Base-by-base conservation (phyloP, 768 basidiomycete species). In the Hemileccinum impolitum region DNA sequence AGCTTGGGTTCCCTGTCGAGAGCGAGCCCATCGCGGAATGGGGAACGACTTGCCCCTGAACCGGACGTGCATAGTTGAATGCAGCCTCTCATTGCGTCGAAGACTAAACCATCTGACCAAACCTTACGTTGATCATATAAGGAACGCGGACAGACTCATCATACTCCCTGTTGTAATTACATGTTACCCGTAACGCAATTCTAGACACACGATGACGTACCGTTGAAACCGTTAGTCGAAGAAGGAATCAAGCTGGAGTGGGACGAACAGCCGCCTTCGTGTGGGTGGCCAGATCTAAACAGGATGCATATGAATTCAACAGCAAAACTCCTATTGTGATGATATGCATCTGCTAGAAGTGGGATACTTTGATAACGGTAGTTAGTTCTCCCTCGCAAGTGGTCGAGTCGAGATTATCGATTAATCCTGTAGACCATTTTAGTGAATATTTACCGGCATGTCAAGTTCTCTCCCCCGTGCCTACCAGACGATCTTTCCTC, bases 221-320 rank as follows among this genome's bases (percentile, higher is more conserved):
- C 42, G 28, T 48, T 41, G 18, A 48, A 39, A 6, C 47, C n/a
- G 4, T 48, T 45, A 23, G 28, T 45, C 4, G 48, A 42, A 14
- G 45, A 38, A 14, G 50, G 42, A 2, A 51, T 48, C 30, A 48
- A 49, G 10, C 50, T 41, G 30, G 23, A 18, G 3, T 25, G 23
- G n/a, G 17, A 23, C 43, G 28, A 38, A 21, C 13, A 17, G n/a
- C n/a, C 7, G 7, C 13, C 9, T 14, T 30, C 32, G 19, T 10
- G 15, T 14, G 13, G 3, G 23, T n/a, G 2, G 19, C 35, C 8
- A 4, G 11, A 41, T 17, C 32, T 35, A 3, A n/a, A 47, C 39
- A 41, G 34, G 39, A 41, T 19, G 18, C 7, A 43, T 49, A 49
- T 51, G 40, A 47, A 47, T 47, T 41, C 26, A 41, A 15, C 15